Conservation (phyloP, 2,329 filamentous ascomycete genomes). For the Boeremia exigua region DNA sequence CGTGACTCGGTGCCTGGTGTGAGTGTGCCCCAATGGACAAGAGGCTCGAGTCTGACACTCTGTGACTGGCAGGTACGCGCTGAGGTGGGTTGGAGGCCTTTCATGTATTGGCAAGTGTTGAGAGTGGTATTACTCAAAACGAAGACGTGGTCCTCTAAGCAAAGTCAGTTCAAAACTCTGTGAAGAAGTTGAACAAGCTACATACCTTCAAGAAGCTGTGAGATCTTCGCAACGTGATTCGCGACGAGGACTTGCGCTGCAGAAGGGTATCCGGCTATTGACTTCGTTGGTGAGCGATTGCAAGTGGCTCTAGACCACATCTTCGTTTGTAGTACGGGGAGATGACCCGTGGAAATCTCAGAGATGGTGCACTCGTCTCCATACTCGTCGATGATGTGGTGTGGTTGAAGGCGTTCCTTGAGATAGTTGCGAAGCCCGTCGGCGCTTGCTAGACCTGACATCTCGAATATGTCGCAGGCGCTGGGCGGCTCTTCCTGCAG, state of each 20-base stretch:
- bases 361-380: neutral
- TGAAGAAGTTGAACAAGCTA: no score
- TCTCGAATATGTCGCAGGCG: neutral
- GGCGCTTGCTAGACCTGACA: conserved; percentile 7
- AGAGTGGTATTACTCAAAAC: neutral
- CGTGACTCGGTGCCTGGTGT: neutral
- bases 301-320: neutral
- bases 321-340: conserved; percentile 1
- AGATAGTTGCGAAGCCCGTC: conserved; percentile 6
- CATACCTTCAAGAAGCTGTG: conserved; percentile 1
- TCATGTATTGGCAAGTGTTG: neutral
- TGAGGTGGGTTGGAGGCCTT: neutral
- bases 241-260: neutral
- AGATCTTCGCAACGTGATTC: neutral
- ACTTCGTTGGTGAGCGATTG: neutral
- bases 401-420: neutral
- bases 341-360: neutral
- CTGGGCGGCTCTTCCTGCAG: neutral
- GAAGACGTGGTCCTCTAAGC: neutral
- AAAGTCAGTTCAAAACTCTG: neutral
- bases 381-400: neutral
- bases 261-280: neutral
- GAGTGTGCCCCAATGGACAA: conserved; percentile 13
- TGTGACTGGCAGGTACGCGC: neutral
- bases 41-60: conserved; percentile 1